These are phyloP conservation scores for Phanerochaete carnosa DNA, from an alignment of 768 basidiomycete species.

Conservation along the genomic window DNA sequence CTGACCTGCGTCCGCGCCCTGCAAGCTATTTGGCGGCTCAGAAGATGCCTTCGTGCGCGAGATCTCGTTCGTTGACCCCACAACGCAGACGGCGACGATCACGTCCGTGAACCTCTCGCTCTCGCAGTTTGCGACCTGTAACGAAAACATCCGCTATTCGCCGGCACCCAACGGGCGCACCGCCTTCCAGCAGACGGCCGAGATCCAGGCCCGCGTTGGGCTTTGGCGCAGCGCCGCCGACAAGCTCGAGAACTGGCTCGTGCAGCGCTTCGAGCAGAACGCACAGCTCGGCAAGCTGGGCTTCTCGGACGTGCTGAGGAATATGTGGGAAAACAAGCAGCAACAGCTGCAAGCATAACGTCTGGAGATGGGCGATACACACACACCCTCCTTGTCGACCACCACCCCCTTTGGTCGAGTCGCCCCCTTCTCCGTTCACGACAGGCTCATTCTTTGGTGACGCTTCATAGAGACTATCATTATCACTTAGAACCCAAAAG, in stretches of 20 bases:
- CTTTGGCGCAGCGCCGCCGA: constrained; percentile 82
- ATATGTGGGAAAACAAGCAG: constrained; percentile 74
- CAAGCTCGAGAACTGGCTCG: constrained; percentile 80
- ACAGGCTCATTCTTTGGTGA: neutral
- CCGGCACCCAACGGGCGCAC: constrained; percentile 67
- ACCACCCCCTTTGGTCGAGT: neutral
- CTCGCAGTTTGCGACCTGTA: constrained; percentile 92
- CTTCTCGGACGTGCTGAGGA: constrained; percentile 84
- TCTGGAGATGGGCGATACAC: neutral
- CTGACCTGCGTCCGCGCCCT: neutral
- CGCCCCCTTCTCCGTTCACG: neutral
- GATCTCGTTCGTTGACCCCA: constrained; percentile 89
- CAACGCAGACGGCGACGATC: constrained; percentile 74
- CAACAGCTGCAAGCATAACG: constrained; percentile 25
- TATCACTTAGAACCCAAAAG: constrained; percentile 3
- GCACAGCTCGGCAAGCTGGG: constrained; percentile 86
- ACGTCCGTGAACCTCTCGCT: constrained; percentile 92
- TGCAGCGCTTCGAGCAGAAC: constrained; percentile 89
- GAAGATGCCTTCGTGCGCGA: constrained; percentile 95
- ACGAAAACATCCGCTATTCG: constrained; percentile 84
- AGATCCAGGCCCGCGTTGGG: constrained; percentile 80
- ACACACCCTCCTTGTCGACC: constrained; percentile 5
- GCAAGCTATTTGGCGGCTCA: constrained; percentile 84
- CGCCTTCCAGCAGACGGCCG: constrained; percentile 83
- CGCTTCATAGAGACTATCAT: neutral